These are phyloP conservation scores for Camellia japonica DNA, from an alignment of 148 eudicot species.

Conservation along the genomic window DNA sequence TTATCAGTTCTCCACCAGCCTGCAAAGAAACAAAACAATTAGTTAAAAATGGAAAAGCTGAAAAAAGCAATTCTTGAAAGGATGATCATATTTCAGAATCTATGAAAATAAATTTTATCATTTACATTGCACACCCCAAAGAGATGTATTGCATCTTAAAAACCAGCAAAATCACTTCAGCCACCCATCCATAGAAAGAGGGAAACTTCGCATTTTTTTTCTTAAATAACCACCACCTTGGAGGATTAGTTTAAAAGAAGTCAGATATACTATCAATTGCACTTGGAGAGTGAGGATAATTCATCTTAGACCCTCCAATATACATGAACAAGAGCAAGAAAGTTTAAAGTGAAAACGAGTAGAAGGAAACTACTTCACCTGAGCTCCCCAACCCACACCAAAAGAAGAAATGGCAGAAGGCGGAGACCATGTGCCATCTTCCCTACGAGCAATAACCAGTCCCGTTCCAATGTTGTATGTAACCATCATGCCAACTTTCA, in stretches of 20 bases:
- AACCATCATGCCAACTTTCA: conserved; percentile 62
- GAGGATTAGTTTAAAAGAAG: not conserved
- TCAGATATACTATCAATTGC: not conserved
- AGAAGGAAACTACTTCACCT: conserved; percentile 30
- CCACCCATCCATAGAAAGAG: not conserved
- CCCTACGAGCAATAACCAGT: conserved; percentile 55
- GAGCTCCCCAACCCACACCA: conserved; percentile 79
- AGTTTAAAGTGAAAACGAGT: not conserved
- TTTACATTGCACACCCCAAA: not conserved
- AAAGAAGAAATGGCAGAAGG: conserved; percentile 66
- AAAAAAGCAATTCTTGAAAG: not conserved
- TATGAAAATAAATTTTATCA: not conserved
- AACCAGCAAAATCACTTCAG: not conserved
- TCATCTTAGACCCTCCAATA: not conserved
- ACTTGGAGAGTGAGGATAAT: not conserved
- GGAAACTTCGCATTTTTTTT: not conserved
- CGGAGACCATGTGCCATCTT: conserved; percentile 75
- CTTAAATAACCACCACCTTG: not conserved
- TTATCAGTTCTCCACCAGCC: conserved; percentile 92
- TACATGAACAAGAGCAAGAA: not conserved
- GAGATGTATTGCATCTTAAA: not conserved
- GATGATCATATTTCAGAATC: not conserved
- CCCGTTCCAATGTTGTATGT: conserved; percentile 74
- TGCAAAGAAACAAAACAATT: conserved; percentile 17
- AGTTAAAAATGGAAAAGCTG: not conserved